Percentiles rank a stretch among this genome's conserved stretches.
phyloP scores from a whole-genome alignment of 305 asterid species.

The Fraxinus greggii region DNA sequence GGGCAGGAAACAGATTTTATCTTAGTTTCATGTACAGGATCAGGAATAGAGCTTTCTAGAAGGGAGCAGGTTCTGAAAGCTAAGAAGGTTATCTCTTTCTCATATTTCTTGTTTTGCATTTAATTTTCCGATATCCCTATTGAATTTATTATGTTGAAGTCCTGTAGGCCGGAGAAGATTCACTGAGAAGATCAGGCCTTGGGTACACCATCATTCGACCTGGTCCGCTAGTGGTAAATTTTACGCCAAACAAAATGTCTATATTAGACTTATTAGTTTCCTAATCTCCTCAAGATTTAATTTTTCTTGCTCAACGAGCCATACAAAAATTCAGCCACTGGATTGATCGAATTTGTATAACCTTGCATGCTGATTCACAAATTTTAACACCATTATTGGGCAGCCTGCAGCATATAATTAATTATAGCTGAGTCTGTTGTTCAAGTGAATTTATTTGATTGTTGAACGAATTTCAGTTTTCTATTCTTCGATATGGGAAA shows the following conservation, averaged over 20 bases:
- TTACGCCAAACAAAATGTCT: background rate
- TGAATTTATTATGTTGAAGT: slow-evolving; percentile 22
- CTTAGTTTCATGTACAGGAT: background rate
- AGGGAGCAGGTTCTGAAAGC: background rate
- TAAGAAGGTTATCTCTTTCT: slow-evolving; percentile 61
- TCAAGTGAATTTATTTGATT: background rate
- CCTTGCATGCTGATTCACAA: background rate
- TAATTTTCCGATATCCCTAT: slow-evolving; percentile 10
- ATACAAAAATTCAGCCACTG: background rate
- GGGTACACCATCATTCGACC: slow-evolving; percentile 96
- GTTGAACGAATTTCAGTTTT: background rate
- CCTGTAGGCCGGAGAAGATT: slow-evolving; percentile 87
- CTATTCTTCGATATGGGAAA: background rate
- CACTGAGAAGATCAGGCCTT: slow-evolving; percentile 85
- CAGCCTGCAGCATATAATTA: background rate
- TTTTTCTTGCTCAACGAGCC: background rate
- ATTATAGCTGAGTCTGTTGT: background rate
- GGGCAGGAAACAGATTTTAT: background rate
- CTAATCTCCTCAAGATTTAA: background rate
- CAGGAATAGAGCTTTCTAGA: background rate
- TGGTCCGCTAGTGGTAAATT: slow-evolving; percentile 82
- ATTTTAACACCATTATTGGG: background rate
- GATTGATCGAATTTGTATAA: background rate
- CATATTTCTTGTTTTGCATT: slow-evolving; percentile 15
- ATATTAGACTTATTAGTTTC: background rate